Evolutionary conservation across 805 yeast species (phyloP).

Genomic region (Yarrowia sp.): DNA sequence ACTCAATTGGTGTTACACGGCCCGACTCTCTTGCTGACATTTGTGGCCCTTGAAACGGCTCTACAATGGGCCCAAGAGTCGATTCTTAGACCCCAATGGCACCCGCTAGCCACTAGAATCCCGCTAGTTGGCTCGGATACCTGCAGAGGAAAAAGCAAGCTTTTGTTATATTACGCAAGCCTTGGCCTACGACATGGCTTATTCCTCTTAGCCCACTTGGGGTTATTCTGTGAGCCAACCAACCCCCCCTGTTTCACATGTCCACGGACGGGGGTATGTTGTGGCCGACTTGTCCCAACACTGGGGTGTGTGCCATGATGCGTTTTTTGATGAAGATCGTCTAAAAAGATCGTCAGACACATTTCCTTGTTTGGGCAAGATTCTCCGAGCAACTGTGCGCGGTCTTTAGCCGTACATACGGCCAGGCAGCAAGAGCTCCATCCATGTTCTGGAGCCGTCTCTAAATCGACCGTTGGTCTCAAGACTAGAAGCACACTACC

Average conservation of each 20-base stretch:
- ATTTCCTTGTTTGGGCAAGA: neutral
- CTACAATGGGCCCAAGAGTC: neutral
- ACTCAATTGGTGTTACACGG: too few species aligned
- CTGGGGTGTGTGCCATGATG: neutral
- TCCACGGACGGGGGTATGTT: neutral
- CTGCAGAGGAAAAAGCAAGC: constrained; percentile 15
- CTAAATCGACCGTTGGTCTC: too few species aligned
- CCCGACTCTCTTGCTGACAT: too few species aligned
- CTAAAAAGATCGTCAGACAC: neutral
- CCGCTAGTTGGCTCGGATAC: constrained; percentile 5
- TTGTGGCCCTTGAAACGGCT: neutral
- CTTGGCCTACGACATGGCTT: neutral
- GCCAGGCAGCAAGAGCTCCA: too few species aligned
- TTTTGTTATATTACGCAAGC: neutral
- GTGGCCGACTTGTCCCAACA: neutral
- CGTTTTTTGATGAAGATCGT: neutral
- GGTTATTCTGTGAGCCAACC: neutral
- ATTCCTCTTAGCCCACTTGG: neutral
- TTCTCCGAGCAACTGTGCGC: neutral
- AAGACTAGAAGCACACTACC: too few species aligned
- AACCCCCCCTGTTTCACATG: constrained; percentile 19
- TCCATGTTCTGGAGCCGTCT: too few species aligned
- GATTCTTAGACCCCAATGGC: neutral
- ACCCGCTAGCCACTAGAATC: too few species aligned
- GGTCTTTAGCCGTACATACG: neutral